Base-by-base conservation (phyloP, 139 green algal species). In the Tetraselmis chui region DNA sequence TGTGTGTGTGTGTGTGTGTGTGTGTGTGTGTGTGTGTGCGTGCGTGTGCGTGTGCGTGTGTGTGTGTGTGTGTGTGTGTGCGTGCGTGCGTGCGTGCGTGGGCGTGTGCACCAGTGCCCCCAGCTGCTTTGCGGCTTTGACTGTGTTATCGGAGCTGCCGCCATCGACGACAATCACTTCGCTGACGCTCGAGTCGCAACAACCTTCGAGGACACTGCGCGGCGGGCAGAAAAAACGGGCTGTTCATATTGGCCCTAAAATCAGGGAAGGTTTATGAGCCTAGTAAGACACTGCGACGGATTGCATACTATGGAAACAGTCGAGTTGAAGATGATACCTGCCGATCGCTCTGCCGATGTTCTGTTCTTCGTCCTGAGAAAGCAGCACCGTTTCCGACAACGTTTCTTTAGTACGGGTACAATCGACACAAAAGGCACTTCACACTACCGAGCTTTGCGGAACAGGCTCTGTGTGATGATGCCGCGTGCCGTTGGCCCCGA, bases 141-240 rank as follows among this genome's bases (percentile, higher is more conserved):
- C 83, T 1, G 83, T 89, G n/a, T 58, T 29, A 30, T 89, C 85
- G 18, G 31, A 59, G 83, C 67, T 83, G 32, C 83, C 85, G 30
- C 85, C 85, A 26, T 86, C 85, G 29, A 83, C 83, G 30, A 89
- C 85, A 27, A 89, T 82, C 28, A 89, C 79, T 32, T 89, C 79
- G 29, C 45, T 5, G 11, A 67, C 11, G 45, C 45, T 67, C 18
- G 11, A 25, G 18, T 67, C 45, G 11, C 45, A 67, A 18, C 45
- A 67, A 18, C 45, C 45, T 67, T 5, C 45, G 5, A 67, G 5
- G 45, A 67, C 45, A 67, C 45, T 67, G 5, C 45, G 18, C 11
- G 45, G 11, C 45, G 11, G 45, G 45, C 45, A 5, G 45, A 5
- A 67, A 18, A 5, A 5, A 67, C 45, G 5, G 45, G 18, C 18